A percentile compares a stretch with the other conserved stretches of the same genome.
Conservation (phyloP, 2,329 filamentous ascomycete genomes). For the Neoscytalidium dimidiatum region DNA sequence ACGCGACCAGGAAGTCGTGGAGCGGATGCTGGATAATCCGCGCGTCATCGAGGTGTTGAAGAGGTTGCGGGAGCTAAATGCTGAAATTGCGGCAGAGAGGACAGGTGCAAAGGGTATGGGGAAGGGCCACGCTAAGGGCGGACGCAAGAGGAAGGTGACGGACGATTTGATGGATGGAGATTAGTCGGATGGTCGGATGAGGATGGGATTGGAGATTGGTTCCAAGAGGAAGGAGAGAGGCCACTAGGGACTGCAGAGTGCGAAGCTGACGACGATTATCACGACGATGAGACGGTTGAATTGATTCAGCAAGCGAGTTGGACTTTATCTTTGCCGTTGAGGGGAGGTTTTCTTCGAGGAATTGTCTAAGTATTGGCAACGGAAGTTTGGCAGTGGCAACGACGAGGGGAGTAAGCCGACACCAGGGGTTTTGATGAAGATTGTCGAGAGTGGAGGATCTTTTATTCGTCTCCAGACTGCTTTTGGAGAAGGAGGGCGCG, state of each 20-base stretch:
- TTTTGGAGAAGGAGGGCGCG: not conserved
- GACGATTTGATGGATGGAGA: slow-evolving; percentile 10
- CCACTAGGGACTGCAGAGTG: not conserved
- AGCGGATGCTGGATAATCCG: slow-evolving; percentile 19
- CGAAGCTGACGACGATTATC: not conserved
- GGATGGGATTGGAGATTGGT: not conserved
- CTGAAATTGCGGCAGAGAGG: slow-evolving; percentile 17
- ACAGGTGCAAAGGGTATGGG: not conserved
- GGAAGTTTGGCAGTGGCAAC: not conserved
- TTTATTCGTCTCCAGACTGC: not conserved
- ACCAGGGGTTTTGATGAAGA: not conserved
- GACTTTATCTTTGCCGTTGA: not conserved
- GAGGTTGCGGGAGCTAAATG: slow-evolving; percentile 7
- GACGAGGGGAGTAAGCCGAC: not conserved
- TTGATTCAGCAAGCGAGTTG: not conserved
- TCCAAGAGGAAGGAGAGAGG: not conserved
- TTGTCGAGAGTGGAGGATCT: not conserved
- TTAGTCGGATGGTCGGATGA: not conserved
- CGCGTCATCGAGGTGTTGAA: slow-evolving; percentile 1
- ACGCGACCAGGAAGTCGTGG: slow-evolving; percentile 15
- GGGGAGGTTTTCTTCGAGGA: not conserved
- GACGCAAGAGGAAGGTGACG: slow-evolving; percentile 4
- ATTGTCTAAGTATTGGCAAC: not conserved
- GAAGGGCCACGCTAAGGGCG: slow-evolving; percentile 9
- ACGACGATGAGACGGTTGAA: slow-evolving; percentile 10